Percentiles rank a stretch among this genome's conserved stretches.
Conservation (phyloP, 352 stramenopile species). For the Achlya hypogyna region DNA sequence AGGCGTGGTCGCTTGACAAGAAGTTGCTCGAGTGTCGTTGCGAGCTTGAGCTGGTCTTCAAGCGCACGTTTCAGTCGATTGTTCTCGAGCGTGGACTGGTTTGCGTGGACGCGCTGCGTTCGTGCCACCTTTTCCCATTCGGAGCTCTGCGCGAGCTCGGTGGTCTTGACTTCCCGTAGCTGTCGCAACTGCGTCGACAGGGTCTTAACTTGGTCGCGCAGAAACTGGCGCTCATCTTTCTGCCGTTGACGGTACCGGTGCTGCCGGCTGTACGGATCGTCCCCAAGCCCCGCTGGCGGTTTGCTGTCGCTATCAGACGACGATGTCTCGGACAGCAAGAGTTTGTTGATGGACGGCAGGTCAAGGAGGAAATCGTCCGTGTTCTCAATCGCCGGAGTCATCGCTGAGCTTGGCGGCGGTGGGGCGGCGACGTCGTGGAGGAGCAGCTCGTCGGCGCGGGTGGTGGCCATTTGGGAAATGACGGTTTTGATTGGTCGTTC, state of each 20-base stretch:
- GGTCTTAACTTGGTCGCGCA: slow-evolving; percentile 1
- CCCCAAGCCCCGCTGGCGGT: neutral
- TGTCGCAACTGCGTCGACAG: neutral
- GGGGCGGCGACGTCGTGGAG: neutral
- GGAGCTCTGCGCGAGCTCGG: neutral
- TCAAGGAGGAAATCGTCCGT: neutral
- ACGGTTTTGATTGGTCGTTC: neutral
- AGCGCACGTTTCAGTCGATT: slow-evolving; percentile 13
- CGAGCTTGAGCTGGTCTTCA: slow-evolving; percentile 17
- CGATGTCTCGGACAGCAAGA: neutral
- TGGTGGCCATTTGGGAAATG: neutral
- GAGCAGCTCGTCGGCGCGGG: neutral
- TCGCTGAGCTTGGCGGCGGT: neutral
- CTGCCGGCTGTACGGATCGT: neutral
- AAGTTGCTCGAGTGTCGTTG: slow-evolving; percentile 4
- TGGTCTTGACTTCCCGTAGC: slow-evolving; percentile 7
- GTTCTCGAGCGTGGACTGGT: slow-evolving; percentile 8
- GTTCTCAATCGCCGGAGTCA: neutral
- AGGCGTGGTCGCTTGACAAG: neutral
- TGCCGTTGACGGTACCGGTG: slow-evolving; percentile 8
- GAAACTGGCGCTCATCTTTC: slow-evolving; percentile 10
- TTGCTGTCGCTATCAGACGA: neutral
- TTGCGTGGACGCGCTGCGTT: neutral
- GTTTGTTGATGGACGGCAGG: neutral
- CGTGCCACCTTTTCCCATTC: slow-evolving; percentile 15